Evolutionary conservation across 768 basidiomycete species (phyloP), one percentile per base, ranked within the genome.

Genomic region (Termitomyces sp.): DNA sequence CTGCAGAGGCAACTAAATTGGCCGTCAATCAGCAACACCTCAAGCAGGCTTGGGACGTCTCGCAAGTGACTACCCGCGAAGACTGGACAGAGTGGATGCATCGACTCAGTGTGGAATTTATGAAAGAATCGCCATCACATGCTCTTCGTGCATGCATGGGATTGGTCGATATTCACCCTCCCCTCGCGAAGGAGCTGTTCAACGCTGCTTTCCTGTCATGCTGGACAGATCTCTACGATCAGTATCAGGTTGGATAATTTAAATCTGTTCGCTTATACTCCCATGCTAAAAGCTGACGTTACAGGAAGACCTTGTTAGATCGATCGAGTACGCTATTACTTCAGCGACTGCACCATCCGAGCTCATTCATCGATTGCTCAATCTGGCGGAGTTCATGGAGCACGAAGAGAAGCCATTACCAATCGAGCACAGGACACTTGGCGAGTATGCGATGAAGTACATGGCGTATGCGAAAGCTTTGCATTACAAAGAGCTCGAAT

Each of bases 1-100:
- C 89, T 6, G 87, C 90, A 0, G 96, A 97, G 66, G 84, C 91
- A 3, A 85, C 87, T 33, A 95, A 91, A 75, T 85, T 98, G 75
- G 83, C 87, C 2, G 95, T 98, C 44, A 99, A 99, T 67, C 97
- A 98, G 72, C 94, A 96, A 64, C 93, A 96, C 71, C 81, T 99
- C 61, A 98, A 97, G 72, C 88, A 93, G 66, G 95, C 95, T 0
- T 99, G 97, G 96, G 95, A 97, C 64, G 83, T 85, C 2, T 89
- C 91, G 6, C 81, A 84, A 60, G 80, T 92, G 7, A 75, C 81
- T 27, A 90, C 90, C 1, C 80, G 81, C 54, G 90, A 94, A 47
- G 95, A 98, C 63, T 99, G 97, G 97, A 75, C 81, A 18, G 93
- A 95, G 41, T 99, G 97, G 97, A 88, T 97, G 78, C 93, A 91